Percentiles rank a stretch among this genome's conserved stretches.
Conservation (phyloP, 495 filamentous ascomycete genomes). For the Recurvomyces mirabilis region DNA sequence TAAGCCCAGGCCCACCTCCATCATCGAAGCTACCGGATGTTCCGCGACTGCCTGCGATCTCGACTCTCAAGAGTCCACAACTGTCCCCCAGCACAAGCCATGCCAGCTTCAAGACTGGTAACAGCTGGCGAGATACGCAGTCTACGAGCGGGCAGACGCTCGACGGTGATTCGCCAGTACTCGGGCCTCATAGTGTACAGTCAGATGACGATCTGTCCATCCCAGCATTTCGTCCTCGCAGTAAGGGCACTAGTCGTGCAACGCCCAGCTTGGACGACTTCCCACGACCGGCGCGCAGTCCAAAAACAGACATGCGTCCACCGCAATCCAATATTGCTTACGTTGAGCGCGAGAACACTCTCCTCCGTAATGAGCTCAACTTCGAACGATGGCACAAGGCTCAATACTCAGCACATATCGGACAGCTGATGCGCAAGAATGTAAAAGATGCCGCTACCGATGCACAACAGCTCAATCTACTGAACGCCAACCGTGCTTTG, state of each 20-base stretch:
- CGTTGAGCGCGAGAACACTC: conserved; percentile 52
- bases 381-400: conserved; percentile 67
- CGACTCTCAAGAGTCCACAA: conserved; percentile 2
- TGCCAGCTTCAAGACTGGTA: conserved; percentile 12
- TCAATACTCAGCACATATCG: conserved; percentile 64
- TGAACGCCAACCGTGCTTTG: conserved; percentile 60
- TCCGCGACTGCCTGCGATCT: conserved; percentile 22
- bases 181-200: conserved; percentile 8
- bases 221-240: neutral
- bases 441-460: conserved; percentile 58
- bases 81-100: conserved; percentile 15
- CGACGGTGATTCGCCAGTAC: conserved; percentile 16
- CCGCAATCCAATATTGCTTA: conserved; percentile 40
- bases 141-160: conserved; percentile 33
- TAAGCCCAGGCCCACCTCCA: conserved; percentile 29
- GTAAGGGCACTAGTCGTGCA: conserved; percentile 8
- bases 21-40: conserved; percentile 28
- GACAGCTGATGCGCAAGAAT: conserved; percentile 54
- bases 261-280: conserved; percentile 24
- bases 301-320: conserved; percentile 2
- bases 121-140: conserved; percentile 38
- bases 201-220: neutral
- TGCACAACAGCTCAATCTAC: conserved; percentile 63
- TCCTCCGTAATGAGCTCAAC: conserved; percentile 62
- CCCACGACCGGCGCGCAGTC: conserved; percentile 10